A percentile compares a stretch with the other conserved stretches of the same genome.
Evolutionary conservation across 768 basidiomycete species (phyloP).

Genomic region (Mycena belliarum): DNA sequence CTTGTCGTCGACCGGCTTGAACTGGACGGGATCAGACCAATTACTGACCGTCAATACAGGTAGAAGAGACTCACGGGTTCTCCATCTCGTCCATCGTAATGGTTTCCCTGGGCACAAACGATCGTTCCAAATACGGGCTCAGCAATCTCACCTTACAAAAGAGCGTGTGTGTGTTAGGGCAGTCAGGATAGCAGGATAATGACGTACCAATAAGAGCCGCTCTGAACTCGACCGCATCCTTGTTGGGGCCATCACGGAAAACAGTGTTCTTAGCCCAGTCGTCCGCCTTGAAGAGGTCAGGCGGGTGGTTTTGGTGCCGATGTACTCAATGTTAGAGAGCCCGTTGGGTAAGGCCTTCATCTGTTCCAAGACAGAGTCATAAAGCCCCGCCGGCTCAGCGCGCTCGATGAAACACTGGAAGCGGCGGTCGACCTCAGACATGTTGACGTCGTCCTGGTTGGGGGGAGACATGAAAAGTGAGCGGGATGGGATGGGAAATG

Average conservation of each 20-base stretch:
- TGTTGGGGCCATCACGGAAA: not conserved
- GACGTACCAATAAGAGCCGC: not conserved
- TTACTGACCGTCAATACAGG: no score
- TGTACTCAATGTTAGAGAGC: not conserved
- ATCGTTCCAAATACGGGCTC: not conserved
- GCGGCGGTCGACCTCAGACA: not conserved
- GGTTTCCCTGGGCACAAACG: not conserved
- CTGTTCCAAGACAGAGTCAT: not conserved
- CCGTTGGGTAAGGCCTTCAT: not conserved
- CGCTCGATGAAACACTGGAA: not conserved
- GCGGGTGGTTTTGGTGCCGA: not conserved
- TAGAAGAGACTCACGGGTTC: not conserved
- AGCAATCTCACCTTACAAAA: not conserved
- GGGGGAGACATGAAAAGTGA: not conserved
- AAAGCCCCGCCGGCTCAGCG: not conserved
- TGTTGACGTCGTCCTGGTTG: not conserved
- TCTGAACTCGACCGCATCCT: not conserved
- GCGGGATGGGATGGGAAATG: no score
- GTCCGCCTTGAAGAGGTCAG: not conserved
- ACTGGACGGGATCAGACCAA: not conserved
- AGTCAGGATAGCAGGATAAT: not conserved
- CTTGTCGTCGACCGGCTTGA: conserved; percentile 2
- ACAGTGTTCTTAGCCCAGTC: not conserved
- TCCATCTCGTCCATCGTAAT: not conserved
- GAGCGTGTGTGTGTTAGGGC: no score